A percentile compares a stretch with the other conserved stretches of the same genome.
Evolutionary conservation across 176 grass and related monocot genomes (phyloP).

Genomic region (Rhynchospora tenuis): DNA sequence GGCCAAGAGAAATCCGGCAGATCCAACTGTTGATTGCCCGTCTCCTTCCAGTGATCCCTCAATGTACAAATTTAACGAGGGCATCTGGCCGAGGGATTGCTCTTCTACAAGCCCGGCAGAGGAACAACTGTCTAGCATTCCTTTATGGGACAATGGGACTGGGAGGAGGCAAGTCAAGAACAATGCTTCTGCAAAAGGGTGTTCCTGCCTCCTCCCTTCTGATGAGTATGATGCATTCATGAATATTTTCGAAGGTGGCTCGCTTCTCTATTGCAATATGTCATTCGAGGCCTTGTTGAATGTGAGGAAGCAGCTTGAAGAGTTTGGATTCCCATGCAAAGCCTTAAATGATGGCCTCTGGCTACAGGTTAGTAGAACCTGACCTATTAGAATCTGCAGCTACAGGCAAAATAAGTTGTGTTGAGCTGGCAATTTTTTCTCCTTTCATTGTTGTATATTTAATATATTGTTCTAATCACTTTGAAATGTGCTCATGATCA

Average conservation of each 20-base stretch:
- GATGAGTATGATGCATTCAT: constrained; percentile 88
- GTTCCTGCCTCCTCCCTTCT: constrained; percentile 45
- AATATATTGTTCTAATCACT: neutral
- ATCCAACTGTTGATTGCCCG: constrained; percentile 6
- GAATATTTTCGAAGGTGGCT: constrained; percentile 96
- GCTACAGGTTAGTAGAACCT: constrained; percentile 61
- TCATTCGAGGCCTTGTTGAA: constrained; percentile 88
- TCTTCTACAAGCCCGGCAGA: constrained; percentile 41
- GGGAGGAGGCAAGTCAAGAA: constrained; percentile 64
- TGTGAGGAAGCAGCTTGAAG: constrained; percentile 93
- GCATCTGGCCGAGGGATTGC: constrained; percentile 56
- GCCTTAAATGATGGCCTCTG: constrained; percentile 96
- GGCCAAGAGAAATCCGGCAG: constrained; percentile 35
- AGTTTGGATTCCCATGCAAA: constrained; percentile 97
- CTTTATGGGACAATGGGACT: constrained; percentile 74
- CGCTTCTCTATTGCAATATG: constrained; percentile 99
- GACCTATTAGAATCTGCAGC: neutral
- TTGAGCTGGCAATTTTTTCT: neutral
- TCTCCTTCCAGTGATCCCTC: constrained; percentile 63
- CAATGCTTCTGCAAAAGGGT: constrained; percentile 25
- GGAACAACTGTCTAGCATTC: constrained; percentile 33
- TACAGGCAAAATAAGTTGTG: neutral
- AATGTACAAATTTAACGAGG: constrained; percentile 58
- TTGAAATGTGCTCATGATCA: neutral
- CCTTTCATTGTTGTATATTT: neutral